Percentiles rank a stretch among this genome's conserved stretches.
Conservation (phyloP, 768 basidiomycete genomes). For the Boletus subparvulus region DNA sequence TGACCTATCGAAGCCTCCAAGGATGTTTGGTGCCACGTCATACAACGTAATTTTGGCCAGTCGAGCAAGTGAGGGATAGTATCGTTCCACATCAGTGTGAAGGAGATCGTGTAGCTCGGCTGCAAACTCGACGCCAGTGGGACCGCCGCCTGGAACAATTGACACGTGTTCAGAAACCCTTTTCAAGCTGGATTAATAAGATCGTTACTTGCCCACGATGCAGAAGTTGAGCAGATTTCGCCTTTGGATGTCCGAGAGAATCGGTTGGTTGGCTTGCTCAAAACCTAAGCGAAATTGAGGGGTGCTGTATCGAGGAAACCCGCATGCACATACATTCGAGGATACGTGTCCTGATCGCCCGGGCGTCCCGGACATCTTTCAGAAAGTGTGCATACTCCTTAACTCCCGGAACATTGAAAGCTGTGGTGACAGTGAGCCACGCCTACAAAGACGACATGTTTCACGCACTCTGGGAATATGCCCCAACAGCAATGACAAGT, state of each 20-base stretch:
- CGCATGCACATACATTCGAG: constrained; percentile 56
- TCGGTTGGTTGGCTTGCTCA: constrained; percentile 84
- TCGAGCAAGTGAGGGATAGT: constrained; percentile 63
- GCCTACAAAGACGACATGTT: constrained; percentile 2
- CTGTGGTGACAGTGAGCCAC: constrained; percentile 32
- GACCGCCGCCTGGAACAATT: constrained; percentile 57
- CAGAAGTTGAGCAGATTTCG: constrained; percentile 81
- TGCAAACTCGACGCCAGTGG: constrained; percentile 80
- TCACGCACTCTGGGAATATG: constrained; percentile 75
- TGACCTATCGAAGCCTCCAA: constrained; percentile 70
- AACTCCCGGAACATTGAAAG: constrained; percentile 71
- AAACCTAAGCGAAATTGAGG: constrained; percentile 48
- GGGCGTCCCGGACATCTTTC: constrained; percentile 76
- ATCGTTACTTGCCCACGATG: constrained; percentile 64
- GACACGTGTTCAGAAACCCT: constrained; percentile 5
- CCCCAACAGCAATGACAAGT: constrained; percentile 81
- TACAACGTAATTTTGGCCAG: constrained; percentile 75
- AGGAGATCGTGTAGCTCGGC: constrained; percentile 81
- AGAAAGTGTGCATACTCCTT: constrained; percentile 82
- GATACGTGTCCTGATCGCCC: constrained; percentile 66
- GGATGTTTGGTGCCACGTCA: constrained; percentile 77
- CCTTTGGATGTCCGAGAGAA: constrained; percentile 69
- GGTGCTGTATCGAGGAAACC: background rate
- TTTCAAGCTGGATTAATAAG: background rate
- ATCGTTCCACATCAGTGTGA: constrained; percentile 56